phyloP scores from a whole-genome alignment of 2,329 filamentous ascomycete genomes.

The Fusarium solani-melongenae region DNA sequence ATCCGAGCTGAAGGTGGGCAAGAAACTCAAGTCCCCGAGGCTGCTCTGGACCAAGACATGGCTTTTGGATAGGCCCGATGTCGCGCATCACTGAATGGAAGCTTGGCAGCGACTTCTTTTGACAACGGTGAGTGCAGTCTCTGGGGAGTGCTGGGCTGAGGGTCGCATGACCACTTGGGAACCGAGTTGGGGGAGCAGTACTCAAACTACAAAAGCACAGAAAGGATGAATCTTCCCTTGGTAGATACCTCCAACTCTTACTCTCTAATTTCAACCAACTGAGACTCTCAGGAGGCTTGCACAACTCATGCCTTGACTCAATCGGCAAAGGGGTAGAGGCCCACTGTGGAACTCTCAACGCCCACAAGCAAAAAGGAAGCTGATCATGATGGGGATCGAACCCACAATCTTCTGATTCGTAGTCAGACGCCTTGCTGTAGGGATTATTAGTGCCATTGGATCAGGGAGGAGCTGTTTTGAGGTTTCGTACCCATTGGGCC shows the following conservation, averaged over 20 bases:
- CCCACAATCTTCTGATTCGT: slow-evolving; percentile 1
- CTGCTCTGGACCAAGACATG: not conserved
- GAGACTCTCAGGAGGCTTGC: not conserved
- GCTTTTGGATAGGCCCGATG: not conserved
- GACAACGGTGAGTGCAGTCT: not conserved
- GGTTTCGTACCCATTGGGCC: not conserved
- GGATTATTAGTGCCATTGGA: not conserved
- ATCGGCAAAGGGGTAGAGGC: not conserved
- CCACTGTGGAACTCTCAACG: not conserved
- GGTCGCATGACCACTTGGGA: not conserved
- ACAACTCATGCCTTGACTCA: not conserved
- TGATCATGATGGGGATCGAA: not conserved
- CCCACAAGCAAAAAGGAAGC: not conserved
- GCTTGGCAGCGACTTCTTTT: not conserved
- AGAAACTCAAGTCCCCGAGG: no score
- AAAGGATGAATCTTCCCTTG: no score
- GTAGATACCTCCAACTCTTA: not conserved
- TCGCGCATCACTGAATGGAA: not conserved
- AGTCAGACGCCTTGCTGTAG: not conserved
- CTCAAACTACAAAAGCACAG: no score
- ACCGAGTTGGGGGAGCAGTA: not conserved
- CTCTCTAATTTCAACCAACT: not conserved
- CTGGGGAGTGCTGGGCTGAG: not conserved
- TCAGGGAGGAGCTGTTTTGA: not conserved
- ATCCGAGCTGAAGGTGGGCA: not conserved